Evolutionary conservation across 192 early-diverging fungal genomes (phyloP), one percentile per base, ranked within the genome.

Genomic region (Anaeromyces robustus): DNA sequence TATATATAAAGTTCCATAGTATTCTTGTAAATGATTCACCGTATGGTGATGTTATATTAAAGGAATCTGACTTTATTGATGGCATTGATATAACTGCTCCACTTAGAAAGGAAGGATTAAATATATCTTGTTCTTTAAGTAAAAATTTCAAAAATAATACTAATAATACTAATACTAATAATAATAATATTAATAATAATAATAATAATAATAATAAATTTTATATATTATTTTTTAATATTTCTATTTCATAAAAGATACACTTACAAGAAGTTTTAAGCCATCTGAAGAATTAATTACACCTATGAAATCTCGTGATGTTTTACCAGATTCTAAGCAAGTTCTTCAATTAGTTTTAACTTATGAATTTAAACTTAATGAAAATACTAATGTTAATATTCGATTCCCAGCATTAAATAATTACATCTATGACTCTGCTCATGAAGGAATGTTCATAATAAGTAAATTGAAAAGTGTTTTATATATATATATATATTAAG

Each of bases 281-380:
- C 96, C 96, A 7, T 83, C 85, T 2, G 90, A 92, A 37, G 82
- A 89, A 14, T 37, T 79, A 7, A 89, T 97, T 68, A 80, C 88
- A 78, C 92, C 95, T 17, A 82, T 95, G 39, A 84, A 87, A 17
- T 92, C 92, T 18, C 92, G 97, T 31, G 95, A 99, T 81, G 87
- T 91, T 59, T 84, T 95, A 68, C 92, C 92, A 2, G 89, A 91
- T 78, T 89, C 89, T 13, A 81, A 86, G 2, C 88, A 91, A 77
- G 86, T 95, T 78, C 92, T 94, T 84, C 87, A 91, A 82, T 85
- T 97, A 22, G 87, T 91, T 0, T 86, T 96, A 79, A 92, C 91
- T 32, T 99, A 97, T 83, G 86, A 88, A 43, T 87, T 93, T 81
- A 88, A 89, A 80, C 84, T 92, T 19, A 90, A 89, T 80, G 82